These are phyloP conservation scores for Lithohypha guttulata DNA, from an alignment of 2,329 filamentous ascomycete species.

Conservation along the genomic window DNA sequence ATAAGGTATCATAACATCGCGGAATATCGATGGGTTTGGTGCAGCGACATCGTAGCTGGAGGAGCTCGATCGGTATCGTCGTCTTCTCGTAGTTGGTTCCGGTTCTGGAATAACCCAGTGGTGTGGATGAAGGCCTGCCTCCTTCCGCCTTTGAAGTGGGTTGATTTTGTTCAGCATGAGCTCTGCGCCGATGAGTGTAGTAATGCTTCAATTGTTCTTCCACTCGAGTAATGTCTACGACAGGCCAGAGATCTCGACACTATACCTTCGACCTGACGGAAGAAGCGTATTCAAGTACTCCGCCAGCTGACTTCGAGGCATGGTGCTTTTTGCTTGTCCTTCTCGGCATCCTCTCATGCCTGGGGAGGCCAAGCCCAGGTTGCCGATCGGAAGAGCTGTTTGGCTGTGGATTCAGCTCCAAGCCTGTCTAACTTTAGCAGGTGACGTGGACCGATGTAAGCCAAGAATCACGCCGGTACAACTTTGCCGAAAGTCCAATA, in stretches of 20 bases:
- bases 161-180: conserved; percentile 1
- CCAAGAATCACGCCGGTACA: not conserved
- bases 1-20: conserved; percentile 5
- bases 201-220: too few relatives aligned
- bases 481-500: not conserved
- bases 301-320: too few relatives aligned
- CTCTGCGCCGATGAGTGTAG: too few relatives aligned
- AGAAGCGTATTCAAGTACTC: not conserved
- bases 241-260: too few relatives aligned
- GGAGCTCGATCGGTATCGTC: not conserved
- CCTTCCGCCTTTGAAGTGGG: conserved; percentile 1
- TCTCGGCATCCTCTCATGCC: conserved; percentile 1
- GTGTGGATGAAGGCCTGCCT: not conserved
- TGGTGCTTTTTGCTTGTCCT: too few relatives aligned
- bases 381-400: not conserved
- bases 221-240: too few relatives aligned
- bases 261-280: too few relatives aligned
- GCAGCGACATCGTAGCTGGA: not conserved
- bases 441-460: conserved; percentile 1
- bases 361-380: not conserved
- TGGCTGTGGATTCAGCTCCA: not conserved
- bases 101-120: not conserved
- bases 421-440: not conserved
- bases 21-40: not conserved
- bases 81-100: not conserved